Evolutionary conservation across 2,329 filamentous ascomycete genomes (phyloP).

Genomic region (Colletotrichum incanum): DNA sequence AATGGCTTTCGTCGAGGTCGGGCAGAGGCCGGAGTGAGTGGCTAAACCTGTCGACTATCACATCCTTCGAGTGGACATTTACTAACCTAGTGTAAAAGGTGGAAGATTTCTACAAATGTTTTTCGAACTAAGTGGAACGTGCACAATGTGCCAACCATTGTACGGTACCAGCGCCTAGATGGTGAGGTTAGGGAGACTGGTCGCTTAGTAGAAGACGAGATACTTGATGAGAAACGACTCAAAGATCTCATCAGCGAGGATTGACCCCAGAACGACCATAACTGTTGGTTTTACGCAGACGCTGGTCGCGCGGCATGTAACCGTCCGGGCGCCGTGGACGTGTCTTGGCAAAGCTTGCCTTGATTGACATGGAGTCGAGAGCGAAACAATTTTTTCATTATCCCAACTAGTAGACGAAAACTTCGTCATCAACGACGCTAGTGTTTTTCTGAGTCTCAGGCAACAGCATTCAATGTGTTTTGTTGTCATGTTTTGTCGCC

Average conservation of each 20-base stretch:
- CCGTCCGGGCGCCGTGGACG: background rate
- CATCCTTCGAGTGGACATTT: background rate
- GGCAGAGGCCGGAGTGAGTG: slow-evolving; percentile 54
- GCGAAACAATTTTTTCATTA: no score
- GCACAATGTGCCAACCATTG: slow-evolving; percentile 53
- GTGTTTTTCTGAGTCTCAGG: background rate
- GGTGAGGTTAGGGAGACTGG: slow-evolving; percentile 51
- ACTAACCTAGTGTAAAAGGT: slow-evolving; percentile 47
- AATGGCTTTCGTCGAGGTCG: slow-evolving; percentile 53
- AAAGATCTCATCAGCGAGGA: slow-evolving; percentile 44
- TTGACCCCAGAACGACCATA: no score
- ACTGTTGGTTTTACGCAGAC: no score
- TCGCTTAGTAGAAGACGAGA: slow-evolving; percentile 44
- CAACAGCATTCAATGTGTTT: background rate
- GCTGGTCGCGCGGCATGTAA: background rate
- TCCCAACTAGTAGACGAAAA: background rate
- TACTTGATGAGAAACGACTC: slow-evolving; percentile 49
- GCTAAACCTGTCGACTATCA: no score
- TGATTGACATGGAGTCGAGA: no score
- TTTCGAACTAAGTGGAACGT: slow-evolving; percentile 55
- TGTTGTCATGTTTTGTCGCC: background rate
- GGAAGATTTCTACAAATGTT: slow-evolving; percentile 52
- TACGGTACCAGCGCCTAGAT: slow-evolving; percentile 52
- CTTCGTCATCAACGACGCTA: background rate
- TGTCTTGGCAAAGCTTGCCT: background rate